A percentile compares a stretch with the other conserved stretches of the same genome.
These are phyloP conservation scores for Kodamaea laetipori DNA, from an alignment of 805 yeast species.

Conservation along the genomic window DNA sequence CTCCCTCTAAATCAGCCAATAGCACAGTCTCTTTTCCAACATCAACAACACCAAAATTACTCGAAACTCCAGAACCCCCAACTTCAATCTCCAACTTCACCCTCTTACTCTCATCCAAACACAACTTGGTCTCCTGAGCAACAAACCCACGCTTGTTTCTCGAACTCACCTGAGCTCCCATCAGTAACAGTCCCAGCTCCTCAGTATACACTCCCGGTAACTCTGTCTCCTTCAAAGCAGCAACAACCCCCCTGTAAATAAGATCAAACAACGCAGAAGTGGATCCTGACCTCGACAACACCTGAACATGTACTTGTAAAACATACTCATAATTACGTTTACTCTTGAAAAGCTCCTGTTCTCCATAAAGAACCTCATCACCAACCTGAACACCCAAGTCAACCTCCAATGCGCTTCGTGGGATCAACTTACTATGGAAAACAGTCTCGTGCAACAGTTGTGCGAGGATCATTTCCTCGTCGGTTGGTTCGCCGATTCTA, in stretches of 20 bases:
- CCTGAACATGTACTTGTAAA: conserved; percentile 70
- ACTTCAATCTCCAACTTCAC: conserved; percentile 36
- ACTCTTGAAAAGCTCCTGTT: conserved; percentile 23
- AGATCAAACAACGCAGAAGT: conserved; percentile 67
- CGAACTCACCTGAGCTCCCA: conserved; percentile 10
- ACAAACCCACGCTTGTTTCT: conserved; percentile 13
- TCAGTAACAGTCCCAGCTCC: conserved; percentile 12
- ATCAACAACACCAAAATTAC: conserved; percentile 61
- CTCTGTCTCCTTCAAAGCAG: conserved; percentile 58
- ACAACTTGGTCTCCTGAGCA: conserved; percentile 29
- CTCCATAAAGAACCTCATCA: conserved; percentile 26
- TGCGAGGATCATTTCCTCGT: conserved; percentile 77
- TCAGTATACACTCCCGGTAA: conserved; percentile 72
- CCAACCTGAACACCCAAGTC: conserved; percentile 20
- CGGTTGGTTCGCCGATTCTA: conserved; percentile 76
- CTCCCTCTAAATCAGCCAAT: conserved; percentile 80
- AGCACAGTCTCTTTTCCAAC: conserved; percentile 39
- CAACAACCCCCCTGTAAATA: conserved; percentile 66
- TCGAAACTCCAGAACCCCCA: conserved; percentile 40
- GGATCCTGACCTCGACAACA: conserved; percentile 72
- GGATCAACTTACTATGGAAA: conserved; percentile 55
- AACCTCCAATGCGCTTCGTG: conserved; percentile 31
- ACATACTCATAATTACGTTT: conserved; percentile 20
- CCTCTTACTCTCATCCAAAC: conserved; percentile 52
- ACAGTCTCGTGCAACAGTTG: conserved; percentile 65